Conservation (phyloP, 441 rosid genomes). For the Rhodomyrtus psidioides region DNA sequence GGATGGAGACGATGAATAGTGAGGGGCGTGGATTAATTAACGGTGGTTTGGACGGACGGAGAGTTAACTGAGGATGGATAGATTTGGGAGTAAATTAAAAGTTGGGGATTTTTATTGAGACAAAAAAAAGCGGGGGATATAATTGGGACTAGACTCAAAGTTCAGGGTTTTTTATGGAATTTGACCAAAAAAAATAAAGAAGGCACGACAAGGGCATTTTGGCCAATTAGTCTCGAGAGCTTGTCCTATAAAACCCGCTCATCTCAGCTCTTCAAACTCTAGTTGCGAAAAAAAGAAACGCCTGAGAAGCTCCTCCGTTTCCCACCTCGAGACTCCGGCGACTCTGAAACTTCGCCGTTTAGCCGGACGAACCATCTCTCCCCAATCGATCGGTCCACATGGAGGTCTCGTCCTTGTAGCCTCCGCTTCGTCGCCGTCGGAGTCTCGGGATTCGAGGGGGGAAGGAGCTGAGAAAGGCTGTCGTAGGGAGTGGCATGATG, state of each 20-base stretch:
- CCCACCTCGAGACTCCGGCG: background rate
- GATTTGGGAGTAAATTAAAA: too few species aligned
- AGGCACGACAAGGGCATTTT: background rate
- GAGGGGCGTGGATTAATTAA: too few species aligned
- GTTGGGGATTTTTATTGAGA: too few species aligned
- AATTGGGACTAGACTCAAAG: too few species aligned
- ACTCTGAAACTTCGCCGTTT: background rate
- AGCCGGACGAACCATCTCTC: background rate
- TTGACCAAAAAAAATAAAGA: too few species aligned
- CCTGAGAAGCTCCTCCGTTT: background rate
- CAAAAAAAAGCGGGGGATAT: too few species aligned
- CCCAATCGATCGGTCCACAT: background rate
- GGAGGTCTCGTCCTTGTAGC: background rate
- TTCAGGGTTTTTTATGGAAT: too few species aligned
- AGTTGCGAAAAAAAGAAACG: background rate
- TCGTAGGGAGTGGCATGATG: slow-evolving; percentile 5
- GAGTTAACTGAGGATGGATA: too few species aligned
- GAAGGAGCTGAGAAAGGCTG: slow-evolving; percentile 3
- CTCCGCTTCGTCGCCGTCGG: background rate
- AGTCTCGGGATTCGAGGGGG: background rate
- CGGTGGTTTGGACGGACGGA: too few species aligned
- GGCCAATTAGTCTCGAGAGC: background rate
- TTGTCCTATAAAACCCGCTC: background rate
- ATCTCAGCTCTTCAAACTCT: background rate
- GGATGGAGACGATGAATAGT: too few species aligned